A percentile compares a stretch with the other conserved stretches of the same genome.
Evolutionary conservation across 176 grass and related monocot species (phyloP).

Genomic region (Echinochloa phyllopogon): DNA sequence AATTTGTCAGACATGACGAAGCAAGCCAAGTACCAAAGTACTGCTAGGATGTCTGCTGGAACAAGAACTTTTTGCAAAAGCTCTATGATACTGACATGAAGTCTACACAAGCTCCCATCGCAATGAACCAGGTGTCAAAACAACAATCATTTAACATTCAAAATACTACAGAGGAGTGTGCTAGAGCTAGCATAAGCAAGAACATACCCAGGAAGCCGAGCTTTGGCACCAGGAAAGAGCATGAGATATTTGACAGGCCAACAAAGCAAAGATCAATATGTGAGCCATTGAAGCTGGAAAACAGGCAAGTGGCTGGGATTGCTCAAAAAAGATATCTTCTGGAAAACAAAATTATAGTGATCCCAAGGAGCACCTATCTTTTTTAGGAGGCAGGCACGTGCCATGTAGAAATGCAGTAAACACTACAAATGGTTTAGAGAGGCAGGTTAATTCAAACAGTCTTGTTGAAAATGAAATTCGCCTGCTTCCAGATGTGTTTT

Average conservation of each 20-base stretch:
- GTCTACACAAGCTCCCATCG: not conserved
- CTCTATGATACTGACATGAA: constrained; percentile 12
- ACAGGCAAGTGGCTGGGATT: not conserved
- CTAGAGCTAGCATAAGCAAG: not conserved
- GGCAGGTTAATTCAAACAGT: not conserved
- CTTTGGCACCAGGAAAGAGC: constrained; percentile 8
- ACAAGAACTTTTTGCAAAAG: constrained; percentile 33
- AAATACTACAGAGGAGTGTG: constrained; percentile 15
- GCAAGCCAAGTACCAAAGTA: constrained; percentile 32
- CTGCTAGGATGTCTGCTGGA: constrained; percentile 32
- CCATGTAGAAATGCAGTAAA: not conserved
- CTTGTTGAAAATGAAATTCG: constrained; percentile 11
- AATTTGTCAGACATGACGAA: constrained; percentile 6
- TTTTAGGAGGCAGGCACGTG: not conserved
- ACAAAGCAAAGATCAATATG: not conserved
- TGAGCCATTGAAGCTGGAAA: constrained; percentile 35
- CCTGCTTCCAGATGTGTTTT: not conserved
- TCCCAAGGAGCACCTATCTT: not conserved
- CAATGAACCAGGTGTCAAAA: constrained; percentile 10
- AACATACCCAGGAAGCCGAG: constrained; percentile 23
- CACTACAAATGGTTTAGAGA: constrained; percentile 17
- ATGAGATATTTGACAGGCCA: not conserved
- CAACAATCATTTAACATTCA: constrained; percentile 25
- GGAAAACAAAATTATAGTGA: constrained; percentile 33
- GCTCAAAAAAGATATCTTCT: constrained; percentile 36